A percentile compares a stretch with the other conserved stretches of the same genome.
Conservation (phyloP, 2,329 filamentous ascomycete genomes). For the Alternaria ethzedia region DNA sequence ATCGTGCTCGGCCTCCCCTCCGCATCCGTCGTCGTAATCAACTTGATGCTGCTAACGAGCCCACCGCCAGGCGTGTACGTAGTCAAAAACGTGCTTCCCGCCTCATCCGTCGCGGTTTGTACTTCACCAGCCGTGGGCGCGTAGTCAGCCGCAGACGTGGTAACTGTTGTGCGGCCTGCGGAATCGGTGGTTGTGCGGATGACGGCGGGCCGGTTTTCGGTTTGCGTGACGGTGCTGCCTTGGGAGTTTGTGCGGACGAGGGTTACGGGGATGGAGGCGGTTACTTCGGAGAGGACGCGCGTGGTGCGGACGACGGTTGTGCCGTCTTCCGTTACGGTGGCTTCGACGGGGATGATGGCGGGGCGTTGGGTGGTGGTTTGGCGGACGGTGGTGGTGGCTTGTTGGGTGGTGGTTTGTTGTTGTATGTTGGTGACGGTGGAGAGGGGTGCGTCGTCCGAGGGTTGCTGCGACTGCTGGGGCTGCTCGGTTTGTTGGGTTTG, state of each 20-base stretch:
- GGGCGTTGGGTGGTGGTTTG: constrained; percentile 20
- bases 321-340: constrained; percentile 50
- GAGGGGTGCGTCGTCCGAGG: background rate
- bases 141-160: constrained; percentile 41
- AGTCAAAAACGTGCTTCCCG: constrained; percentile 52
- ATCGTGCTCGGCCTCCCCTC: constrained; percentile 48
- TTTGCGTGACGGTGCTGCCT: constrained; percentile 47
- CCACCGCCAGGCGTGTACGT: constrained; percentile 56
- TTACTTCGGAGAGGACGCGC: constrained; percentile 49
- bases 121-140: constrained; percentile 48
- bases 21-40: constrained; percentile 44
- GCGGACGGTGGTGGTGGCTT: constrained; percentile 7
- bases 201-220: constrained; percentile 48
- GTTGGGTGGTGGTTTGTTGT: background rate
- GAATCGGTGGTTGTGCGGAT: constrained; percentile 49
- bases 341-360: constrained; percentile 47
- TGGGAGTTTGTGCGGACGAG: constrained; percentile 49
- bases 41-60: constrained; percentile 48
- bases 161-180: constrained; percentile 47
- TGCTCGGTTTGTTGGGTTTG: constrained; percentile 3
- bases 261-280: constrained; percentile 47
- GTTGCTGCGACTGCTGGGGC: background rate
- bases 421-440: background rate
- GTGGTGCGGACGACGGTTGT: constrained; percentile 46
- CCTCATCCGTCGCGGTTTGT: constrained; percentile 51